phyloP scores from a whole-genome alignment of 805 yeast genomes.

The Kodamaea leandrae region DNA sequence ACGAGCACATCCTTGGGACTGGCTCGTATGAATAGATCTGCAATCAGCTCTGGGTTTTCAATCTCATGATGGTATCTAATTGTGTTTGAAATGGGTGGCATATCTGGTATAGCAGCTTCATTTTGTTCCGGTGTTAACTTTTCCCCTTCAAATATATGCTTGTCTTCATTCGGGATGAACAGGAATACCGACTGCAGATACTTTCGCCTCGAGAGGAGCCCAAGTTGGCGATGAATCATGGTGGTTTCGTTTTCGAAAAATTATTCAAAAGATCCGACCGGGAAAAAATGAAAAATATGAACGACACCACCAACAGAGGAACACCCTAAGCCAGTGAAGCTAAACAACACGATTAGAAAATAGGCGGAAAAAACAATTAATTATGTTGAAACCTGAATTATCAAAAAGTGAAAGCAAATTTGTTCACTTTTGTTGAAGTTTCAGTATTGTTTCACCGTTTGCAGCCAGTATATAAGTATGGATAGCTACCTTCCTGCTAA shows the following conservation, averaged over 20 bases:
- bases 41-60: constrained; percentile 31
- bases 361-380: no score
- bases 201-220: constrained; percentile 1
- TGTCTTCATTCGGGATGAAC: constrained; percentile 31
- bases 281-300: no score
- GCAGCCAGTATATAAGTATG: constrained; percentile 6
- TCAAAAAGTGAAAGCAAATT: no score
- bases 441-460: constrained; percentile 5
- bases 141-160: constrained; percentile 27
- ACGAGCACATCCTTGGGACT: constrained; percentile 28
- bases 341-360: no score
- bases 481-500: background rate
- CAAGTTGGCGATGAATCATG: background rate
- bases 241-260: background rate
- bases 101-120: constrained; percentile 34
- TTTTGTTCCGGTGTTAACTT: constrained; percentile 27
- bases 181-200: constrained; percentile 12
- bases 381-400: no score
- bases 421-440: no score
- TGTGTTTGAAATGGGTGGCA: constrained; percentile 18
- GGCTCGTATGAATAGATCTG: constrained; percentile 33
- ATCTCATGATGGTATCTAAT: constrained; percentile 27
- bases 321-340: no score
- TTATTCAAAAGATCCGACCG: no score
- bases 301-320: no score